Evolutionary conservation across 2,329 filamentous ascomycete genomes (phyloP).

Genomic region (Capronia epimyces): DNA sequence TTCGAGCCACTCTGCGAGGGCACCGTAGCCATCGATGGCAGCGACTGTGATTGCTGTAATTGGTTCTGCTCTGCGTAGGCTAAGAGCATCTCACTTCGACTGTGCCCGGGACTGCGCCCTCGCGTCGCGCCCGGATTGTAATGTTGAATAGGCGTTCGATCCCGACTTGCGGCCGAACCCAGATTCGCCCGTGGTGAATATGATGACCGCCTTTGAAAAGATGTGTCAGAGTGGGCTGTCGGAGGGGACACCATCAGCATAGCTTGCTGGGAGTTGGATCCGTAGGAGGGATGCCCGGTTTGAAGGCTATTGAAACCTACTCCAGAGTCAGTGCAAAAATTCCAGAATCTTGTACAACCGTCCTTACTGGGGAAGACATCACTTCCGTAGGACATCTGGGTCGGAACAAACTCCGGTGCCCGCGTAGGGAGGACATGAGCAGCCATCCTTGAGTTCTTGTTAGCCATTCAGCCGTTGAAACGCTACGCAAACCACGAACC

Average conservation of each 20-base stretch:
- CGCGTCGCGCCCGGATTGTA: slow-evolving; percentile 15
- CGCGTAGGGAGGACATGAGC: slow-evolving; percentile 19
- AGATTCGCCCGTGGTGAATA: slow-evolving; percentile 16
- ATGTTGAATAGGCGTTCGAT: slow-evolving; percentile 28
- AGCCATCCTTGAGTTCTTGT: slow-evolving; percentile 21
- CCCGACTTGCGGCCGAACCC: slow-evolving; percentile 9
- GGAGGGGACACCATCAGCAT: slow-evolving; percentile 18
- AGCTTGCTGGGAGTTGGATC: slow-evolving; percentile 8
- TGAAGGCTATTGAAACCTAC: slow-evolving; percentile 11
- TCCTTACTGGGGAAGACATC: slow-evolving; percentile 14
- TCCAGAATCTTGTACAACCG: background rate
- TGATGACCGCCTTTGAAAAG: slow-evolving; percentile 16
- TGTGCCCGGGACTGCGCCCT: slow-evolving; percentile 25
- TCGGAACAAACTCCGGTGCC: slow-evolving; percentile 10
- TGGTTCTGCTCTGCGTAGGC: slow-evolving; percentile 25
- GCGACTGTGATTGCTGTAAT: slow-evolving; percentile 18
- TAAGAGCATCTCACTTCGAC: slow-evolving; percentile 23
- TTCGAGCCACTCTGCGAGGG: slow-evolving; percentile 11
- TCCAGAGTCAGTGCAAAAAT: slow-evolving; percentile 4
- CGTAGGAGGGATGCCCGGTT: slow-evolving; percentile 10
- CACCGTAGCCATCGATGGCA: slow-evolving; percentile 18
- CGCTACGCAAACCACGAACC: slow-evolving; percentile 9
- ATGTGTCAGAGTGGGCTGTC: slow-evolving; percentile 7
- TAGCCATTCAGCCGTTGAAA: background rate
- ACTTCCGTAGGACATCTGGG: slow-evolving; percentile 14